Base-by-base conservation (phyloP, 441 rosid genomes). In the Erysimum pusillum region DNA sequence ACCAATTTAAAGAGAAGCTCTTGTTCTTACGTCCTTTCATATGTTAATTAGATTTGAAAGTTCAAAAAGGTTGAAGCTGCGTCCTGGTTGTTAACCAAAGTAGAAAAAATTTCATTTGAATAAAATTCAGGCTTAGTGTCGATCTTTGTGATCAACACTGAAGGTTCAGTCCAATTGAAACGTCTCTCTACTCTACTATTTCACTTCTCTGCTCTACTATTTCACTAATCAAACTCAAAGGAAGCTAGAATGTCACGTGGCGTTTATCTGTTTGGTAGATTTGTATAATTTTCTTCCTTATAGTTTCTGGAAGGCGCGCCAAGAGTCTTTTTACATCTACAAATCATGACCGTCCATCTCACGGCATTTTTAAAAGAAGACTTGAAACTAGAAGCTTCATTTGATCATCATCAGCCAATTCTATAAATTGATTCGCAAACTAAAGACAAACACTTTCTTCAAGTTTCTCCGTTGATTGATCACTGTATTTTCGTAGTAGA, bases 261-360 rank as follows among this genome's bases (percentile, higher is more conserved):
- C 53, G 49, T 63, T 12, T 31, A 7, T 38, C 6, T 7, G 25
- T 25, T 64, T 34, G 72, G 4, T 17, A 11, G 66, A 3, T 46
- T 46, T 31, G 63, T 46, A 77, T 64, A 17, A 0, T 2, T 39
- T 5, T 45, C 10, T 63, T 9, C 12, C 4, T 0, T 14, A 15
- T 38, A 11, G 49, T 69, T 77, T 72, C 81, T 53, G 53, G 81
- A 78, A 73, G 49, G 18, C 70, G 81, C 77, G 81, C 65, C 64
- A 73, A 66, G 22, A 22, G 22, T 72, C 69, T 15, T 1, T 14
- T 18, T 48, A 7, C 35, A 32, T 52, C 31, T 34, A 48, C 18
- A 52, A 54, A 51, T 61, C 76, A 10, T 14, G 57, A 66, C 63
- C 77, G 63, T 72, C 10, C 63, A 59, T 77, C 17, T 32, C 7